These are phyloP conservation scores for Penicillium sp. DNA, from an alignment of 2,329 filamentous ascomycete species.

Conservation along the genomic window DNA sequence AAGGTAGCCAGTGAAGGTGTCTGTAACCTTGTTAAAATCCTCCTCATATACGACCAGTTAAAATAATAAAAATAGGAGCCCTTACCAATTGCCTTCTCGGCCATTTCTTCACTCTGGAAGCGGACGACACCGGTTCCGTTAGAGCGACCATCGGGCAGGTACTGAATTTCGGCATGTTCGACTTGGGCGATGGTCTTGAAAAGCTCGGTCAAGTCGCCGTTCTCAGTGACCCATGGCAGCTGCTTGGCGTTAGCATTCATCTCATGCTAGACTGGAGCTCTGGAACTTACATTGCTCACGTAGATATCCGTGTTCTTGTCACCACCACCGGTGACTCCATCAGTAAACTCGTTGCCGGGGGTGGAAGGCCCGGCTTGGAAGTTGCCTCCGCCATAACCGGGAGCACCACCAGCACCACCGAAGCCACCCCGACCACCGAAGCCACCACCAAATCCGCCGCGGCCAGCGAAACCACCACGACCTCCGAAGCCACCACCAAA, in stretches of 20 bases:
- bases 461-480: slow-evolving; percentile 43
- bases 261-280: background rate
- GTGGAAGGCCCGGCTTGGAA: slow-evolving; percentile 52
- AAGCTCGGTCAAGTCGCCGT: slow-evolving; percentile 93
- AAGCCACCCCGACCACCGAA: slow-evolving; percentile 30
- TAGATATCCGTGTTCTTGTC: slow-evolving; percentile 86
- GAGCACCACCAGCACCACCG: slow-evolving; percentile 50
- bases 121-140: slow-evolving; percentile 95
- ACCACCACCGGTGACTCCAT: slow-evolving; percentile 83
- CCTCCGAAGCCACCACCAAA: slow-evolving; percentile 65
- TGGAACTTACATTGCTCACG: slow-evolving; percentile 86
- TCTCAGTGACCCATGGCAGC: slow-evolving; percentile 98
- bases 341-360: slow-evolving; percentile 85
- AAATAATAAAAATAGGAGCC: slow-evolving; percentile 10
- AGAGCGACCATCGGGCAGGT: slow-evolving; percentile 93
- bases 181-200: slow-evolving; percentile 99
- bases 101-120: slow-evolving; percentile 80
- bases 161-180: slow-evolving; percentile 98
- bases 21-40: slow-evolving; percentile 39
- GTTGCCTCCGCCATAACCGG: slow-evolving; percentile 55
- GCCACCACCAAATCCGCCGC: slow-evolving; percentile 62
- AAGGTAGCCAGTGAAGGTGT: slow-evolving; percentile 97
- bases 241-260: slow-evolving; percentile 46
- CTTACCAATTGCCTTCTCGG: slow-evolving; percentile 83
- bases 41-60: background rate